These are phyloP conservation scores for Ambispora gerdemannii DNA, from an alignment of 192 early-diverging fungal genomes.

Conservation along the genomic window DNA sequence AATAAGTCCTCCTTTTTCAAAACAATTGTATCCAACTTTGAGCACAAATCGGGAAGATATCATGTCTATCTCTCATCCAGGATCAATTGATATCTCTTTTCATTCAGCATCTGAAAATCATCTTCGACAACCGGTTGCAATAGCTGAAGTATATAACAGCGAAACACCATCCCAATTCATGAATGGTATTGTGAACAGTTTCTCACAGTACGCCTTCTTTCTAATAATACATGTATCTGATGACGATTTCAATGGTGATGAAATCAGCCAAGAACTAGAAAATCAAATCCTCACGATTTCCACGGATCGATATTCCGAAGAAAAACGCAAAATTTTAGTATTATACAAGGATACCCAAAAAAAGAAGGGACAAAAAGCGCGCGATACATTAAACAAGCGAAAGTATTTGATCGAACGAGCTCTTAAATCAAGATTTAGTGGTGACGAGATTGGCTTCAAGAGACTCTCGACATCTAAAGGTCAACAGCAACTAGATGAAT, in stretches of 20 bases:
- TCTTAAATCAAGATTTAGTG: background rate
- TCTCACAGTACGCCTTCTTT: background rate
- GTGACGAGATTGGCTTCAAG: background rate
- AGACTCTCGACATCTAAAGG: background rate
- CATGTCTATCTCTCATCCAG: background rate
- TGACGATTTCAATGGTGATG: background rate
- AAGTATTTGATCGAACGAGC: background rate
- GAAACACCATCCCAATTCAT: background rate
- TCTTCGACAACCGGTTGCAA: background rate
- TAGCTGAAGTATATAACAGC: background rate
- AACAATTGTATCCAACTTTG: background rate
- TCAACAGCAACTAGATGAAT: background rate
- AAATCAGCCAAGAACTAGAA: background rate
- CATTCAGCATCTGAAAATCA: constrained; percentile 11
- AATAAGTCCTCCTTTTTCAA: background rate
- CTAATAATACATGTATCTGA: background rate
- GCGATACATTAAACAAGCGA: background rate
- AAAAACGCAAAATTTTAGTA: background rate
- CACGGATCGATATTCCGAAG: background rate
- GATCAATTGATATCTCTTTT: constrained; percentile 12
- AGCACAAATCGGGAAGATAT: background rate
- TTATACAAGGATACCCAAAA: background rate
- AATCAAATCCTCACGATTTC: background rate
- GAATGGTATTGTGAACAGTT: background rate
- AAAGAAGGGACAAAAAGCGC: background rate